Percentiles rank a stretch among this genome's conserved stretches.
phyloP scores from a whole-genome alignment of 2,329 filamentous ascomycete species.

The Onygenales sp. region DNA sequence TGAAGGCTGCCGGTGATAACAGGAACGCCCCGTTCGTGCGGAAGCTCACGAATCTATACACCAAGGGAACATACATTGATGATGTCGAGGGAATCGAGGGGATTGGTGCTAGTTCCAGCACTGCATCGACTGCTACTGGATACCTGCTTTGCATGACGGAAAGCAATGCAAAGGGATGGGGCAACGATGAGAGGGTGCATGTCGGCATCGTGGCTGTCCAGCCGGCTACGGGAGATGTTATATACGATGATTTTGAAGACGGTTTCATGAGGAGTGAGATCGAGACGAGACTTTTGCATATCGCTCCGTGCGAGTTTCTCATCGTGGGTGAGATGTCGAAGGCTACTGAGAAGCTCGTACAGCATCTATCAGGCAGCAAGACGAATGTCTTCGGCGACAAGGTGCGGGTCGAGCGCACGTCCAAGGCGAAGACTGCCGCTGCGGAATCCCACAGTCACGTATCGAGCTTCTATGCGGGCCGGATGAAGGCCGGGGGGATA shows the following conservation, averaged over 20 bases:
- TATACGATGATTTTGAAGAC: conserved; percentile 93
- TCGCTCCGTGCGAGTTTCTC: conserved; percentile 89
- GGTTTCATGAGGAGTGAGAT: conserved; percentile 96
- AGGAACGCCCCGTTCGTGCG: conserved; percentile 84
- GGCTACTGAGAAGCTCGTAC: conserved; percentile 83
- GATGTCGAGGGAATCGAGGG: conserved; percentile 79
- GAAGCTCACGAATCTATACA: conserved; percentile 93
- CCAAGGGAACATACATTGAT: conserved; percentile 95
- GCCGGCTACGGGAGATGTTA: conserved; percentile 87
- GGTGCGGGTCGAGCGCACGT: conserved; percentile 71
- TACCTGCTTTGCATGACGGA: conserved; percentile 92
- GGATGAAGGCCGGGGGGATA: conserved; percentile 55
- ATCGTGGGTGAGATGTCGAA: conserved; percentile 85
- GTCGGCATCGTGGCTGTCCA: conserved; percentile 91
- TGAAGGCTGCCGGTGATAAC: conserved; percentile 94
- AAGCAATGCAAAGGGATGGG: conserved; percentile 64
- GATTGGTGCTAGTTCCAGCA: conserved; percentile 49
- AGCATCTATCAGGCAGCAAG: conserved; percentile 79
- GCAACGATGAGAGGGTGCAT: conserved; percentile 86
- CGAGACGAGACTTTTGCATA: conserved; percentile 88
- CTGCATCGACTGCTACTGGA: conserved; percentile 58
- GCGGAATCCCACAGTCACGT: conserved; percentile 82
- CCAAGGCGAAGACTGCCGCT: conserved; percentile 69
- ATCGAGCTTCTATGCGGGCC: conserved; percentile 83
- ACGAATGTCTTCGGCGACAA: conserved; percentile 89